Percentiles rank a stretch among this genome's conserved stretches.
phyloP scores from a whole-genome alignment of 2,329 filamentous ascomycete species.

The Fusarium sp. region DNA sequence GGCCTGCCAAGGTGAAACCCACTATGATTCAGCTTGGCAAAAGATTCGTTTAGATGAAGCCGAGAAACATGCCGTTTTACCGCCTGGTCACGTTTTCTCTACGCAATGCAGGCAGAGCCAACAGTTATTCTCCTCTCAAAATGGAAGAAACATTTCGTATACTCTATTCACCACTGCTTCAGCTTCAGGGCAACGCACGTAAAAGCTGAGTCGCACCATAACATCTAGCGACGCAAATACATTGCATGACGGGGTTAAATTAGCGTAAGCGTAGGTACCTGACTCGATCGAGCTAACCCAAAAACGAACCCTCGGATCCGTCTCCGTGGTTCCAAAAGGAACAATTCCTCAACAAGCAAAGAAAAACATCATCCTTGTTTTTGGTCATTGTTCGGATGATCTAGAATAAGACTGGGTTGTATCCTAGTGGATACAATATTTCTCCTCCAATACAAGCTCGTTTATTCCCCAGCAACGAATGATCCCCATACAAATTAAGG shows the following conservation, averaged over 20 bases:
- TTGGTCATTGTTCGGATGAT: slow-evolving; percentile 7
- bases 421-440: not conserved
- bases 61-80: slow-evolving; percentile 22
- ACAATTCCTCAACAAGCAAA: not conserved
- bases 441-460: slow-evolving; percentile 1
- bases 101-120: not conserved
- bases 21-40: slow-evolving; percentile 29
- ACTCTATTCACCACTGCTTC: not conserved
- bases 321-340: slow-evolving; percentile 27
- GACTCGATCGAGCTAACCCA: slow-evolving; percentile 15
- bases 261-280: slow-evolving; percentile 7
- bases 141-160: not conserved
- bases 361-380: slow-evolving; percentile 6
- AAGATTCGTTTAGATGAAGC: slow-evolving; percentile 1
- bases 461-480: not conserved
- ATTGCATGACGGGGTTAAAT: not conserved
- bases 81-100: not conserved
- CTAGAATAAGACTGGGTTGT: slow-evolving; percentile 9
- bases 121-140: not conserved
- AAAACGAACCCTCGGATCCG: slow-evolving; percentile 17
- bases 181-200: slow-evolving; percentile 1
- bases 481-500: slow-evolving; percentile 1
- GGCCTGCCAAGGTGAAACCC: slow-evolving; percentile 27
- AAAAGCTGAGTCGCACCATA: not conserved
- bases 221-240: not conserved